A percentile compares a stretch with the other conserved stretches of the same genome.
phyloP scores from a whole-genome alignment of 352 stramenopile genomes.

The Thalassiosira ordinaria region DNA sequence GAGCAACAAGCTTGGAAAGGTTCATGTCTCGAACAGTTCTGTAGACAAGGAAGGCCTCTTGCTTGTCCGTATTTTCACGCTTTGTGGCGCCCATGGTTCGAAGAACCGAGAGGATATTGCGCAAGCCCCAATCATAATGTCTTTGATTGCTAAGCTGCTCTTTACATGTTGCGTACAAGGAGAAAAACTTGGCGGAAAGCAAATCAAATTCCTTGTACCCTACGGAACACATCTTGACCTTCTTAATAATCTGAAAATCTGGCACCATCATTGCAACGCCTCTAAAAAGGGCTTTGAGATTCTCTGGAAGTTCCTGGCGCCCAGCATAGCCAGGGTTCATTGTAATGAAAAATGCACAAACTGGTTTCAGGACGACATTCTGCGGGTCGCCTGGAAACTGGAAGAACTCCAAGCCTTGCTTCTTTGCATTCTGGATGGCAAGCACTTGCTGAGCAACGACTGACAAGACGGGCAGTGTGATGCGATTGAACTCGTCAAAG shows the following conservation, averaged over 20 bases:
- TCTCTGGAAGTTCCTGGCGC: conserved; percentile 97
- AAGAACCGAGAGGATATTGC: conserved; percentile 95
- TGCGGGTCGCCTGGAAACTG: conserved; percentile 97
- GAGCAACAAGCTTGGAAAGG: conserved; percentile 97
- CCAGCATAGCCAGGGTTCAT: conserved; percentile 99
- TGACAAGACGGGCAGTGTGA: conserved; percentile 94
- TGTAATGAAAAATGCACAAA: conserved; percentile 98
- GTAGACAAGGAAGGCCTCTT: conserved; percentile 94
- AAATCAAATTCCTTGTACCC: conserved; percentile 96
- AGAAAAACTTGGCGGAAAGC: conserved; percentile 94
- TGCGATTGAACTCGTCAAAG: conserved; percentile 99
- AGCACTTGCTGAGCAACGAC: conserved; percentile 98
- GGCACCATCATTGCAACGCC: conserved; percentile 97
- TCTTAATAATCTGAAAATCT: conserved; percentile 97
- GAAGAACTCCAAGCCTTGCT: conserved; percentile 93
- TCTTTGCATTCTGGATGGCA: conserved; percentile 98
- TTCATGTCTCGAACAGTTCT: conserved; percentile 98
- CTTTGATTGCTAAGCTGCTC: conserved; percentile 94
- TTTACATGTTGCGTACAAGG: conserved; percentile 94
- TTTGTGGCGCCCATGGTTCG: conserved; percentile 95
- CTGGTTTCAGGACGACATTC: conserved; percentile 94
- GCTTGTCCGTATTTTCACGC: conserved; percentile 92
- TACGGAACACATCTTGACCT: conserved; percentile 96
- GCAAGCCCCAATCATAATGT: conserved; percentile 96
- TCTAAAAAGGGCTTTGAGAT: conserved; percentile 96